Percentiles rank a stretch among this genome's conserved stretches.
Conservation (phyloP, 2,329 filamentous ascomycete species). For the Trichoderma breve region DNA sequence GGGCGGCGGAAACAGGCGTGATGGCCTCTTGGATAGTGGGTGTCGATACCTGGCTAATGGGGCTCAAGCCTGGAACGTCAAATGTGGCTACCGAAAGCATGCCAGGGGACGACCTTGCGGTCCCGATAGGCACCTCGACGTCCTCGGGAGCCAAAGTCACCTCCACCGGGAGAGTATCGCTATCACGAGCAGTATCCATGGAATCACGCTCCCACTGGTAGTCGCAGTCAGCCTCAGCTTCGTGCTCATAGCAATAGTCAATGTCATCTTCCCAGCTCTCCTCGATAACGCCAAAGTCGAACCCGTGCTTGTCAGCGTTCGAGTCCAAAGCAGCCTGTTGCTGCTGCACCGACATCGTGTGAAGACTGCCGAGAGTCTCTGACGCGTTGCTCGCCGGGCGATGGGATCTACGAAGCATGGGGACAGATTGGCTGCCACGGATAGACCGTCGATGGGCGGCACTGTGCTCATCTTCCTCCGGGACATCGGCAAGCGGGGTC, state of each 20-base stretch:
- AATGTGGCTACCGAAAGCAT: conserved; percentile 32
- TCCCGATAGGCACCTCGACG: conserved; percentile 9
- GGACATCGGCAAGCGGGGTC: conserved; percentile 54
- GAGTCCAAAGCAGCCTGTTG: conserved; percentile 30
- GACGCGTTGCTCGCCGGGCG: conserved; percentile 50
- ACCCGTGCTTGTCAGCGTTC: conserved; percentile 17
- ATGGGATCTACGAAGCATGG: conserved; percentile 47
- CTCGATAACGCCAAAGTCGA: conserved; percentile 33
- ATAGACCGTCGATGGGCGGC: conserved; percentile 42
- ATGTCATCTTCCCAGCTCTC: conserved; percentile 68
- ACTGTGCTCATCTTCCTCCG: conserved; percentile 60
- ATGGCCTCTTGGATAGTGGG: conserved; percentile 42
- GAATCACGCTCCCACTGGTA: conserved; percentile 64
- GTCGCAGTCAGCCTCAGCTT: conserved; percentile 64
- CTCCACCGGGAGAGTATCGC: conserved; percentile 25
- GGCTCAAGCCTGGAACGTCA: conserved; percentile 50
- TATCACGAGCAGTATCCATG: conserved; percentile 40
- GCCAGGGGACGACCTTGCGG: conserved; percentile 28
- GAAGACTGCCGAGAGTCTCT: conserved; percentile 50
- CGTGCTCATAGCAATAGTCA: conserved; percentile 69
- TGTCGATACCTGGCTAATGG: conserved; percentile 46
- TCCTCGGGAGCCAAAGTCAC: conserved; percentile 27
- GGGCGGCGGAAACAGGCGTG: conserved; percentile 40
- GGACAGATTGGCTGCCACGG: conserved; percentile 55
- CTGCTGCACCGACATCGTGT: conserved; percentile 31